Percentiles rank a stretch among this genome's conserved stretches.
Evolutionary conservation across 306 rosid genomes (phyloP).

Genomic region (Cicer chorassanicum): DNA sequence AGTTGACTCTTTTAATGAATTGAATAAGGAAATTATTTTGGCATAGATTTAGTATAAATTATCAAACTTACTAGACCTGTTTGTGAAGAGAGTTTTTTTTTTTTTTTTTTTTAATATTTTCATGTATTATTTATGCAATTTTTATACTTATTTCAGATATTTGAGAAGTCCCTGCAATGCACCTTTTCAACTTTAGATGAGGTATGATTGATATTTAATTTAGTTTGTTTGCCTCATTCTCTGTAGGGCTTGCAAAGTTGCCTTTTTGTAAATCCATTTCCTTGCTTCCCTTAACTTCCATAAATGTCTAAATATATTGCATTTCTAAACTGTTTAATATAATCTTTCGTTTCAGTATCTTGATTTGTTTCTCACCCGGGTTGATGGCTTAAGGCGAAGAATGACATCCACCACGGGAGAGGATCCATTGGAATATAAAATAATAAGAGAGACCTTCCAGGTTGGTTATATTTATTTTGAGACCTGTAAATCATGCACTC

Average conservation of each 20-base stretch:
- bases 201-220: constrained; percentile 51
- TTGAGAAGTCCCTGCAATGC: constrained; percentile 73
- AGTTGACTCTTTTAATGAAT: constrained; percentile 20
- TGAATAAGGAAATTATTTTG: constrained; percentile 5
- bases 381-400: constrained; percentile 93
- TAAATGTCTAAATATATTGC: constrained; percentile 14
- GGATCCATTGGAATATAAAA: constrained; percentile 59
- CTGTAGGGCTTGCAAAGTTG: constrained; percentile 15
- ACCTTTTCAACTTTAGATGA: constrained; percentile 75
- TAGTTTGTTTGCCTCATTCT: constrained; percentile 11
- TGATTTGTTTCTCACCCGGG: constrained; percentile 86
- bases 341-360: constrained; percentile 63
- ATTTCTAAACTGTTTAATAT: constrained; percentile 33
- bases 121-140: constrained; percentile 25
- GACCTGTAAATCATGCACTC: background rate
- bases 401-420: constrained; percentile 55
- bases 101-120: background rate
- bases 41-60: background rate
- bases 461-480: constrained; percentile 53
- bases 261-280: background rate
- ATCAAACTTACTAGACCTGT: constrained; percentile 16
- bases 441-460: constrained; percentile 81
- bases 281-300: constrained; percentile 3
- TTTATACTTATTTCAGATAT: constrained; percentile 64
- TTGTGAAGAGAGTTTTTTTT: constrained; percentile 3